phyloP scores from a whole-genome alignment of 257 asterid genomes.

The Nicotiana knightiana region DNA sequence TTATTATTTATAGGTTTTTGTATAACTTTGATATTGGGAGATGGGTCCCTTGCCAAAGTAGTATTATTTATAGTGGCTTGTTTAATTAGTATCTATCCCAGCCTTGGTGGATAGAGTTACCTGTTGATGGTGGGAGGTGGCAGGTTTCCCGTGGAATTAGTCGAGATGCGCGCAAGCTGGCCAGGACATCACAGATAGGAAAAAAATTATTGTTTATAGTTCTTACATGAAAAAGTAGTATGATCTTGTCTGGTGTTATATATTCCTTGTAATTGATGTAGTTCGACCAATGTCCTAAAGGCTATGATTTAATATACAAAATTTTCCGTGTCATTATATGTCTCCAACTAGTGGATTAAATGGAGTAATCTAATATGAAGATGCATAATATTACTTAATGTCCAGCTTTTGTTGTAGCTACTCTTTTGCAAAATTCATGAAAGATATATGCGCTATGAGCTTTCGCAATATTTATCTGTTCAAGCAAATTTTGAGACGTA shows the following conservation, averaged over 20 bases:
- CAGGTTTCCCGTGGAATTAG: no score
- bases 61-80: no score
- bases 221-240: not conserved
- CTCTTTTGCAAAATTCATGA: not conserved
- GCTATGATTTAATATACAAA: not conserved
- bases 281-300: not conserved
- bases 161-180: no score
- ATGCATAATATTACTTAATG: not conserved
- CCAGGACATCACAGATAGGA: no score
- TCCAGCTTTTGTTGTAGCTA: not conserved
- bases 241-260: not conserved
- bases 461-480: not conserved
- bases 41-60: not conserved
- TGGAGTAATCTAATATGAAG: not conserved
- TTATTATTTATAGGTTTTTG: not conserved
- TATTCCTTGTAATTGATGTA: not conserved
- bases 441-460: not conserved
- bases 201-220: not conserved
- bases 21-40: not conserved
- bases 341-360: not conserved
- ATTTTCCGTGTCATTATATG: not conserved
- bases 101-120: no score
- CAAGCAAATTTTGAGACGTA: not conserved
- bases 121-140: no score
- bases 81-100: no score